Conservation (phyloP, 768 basidiomycete species). For the Rhodotorula babjevae region DNA sequence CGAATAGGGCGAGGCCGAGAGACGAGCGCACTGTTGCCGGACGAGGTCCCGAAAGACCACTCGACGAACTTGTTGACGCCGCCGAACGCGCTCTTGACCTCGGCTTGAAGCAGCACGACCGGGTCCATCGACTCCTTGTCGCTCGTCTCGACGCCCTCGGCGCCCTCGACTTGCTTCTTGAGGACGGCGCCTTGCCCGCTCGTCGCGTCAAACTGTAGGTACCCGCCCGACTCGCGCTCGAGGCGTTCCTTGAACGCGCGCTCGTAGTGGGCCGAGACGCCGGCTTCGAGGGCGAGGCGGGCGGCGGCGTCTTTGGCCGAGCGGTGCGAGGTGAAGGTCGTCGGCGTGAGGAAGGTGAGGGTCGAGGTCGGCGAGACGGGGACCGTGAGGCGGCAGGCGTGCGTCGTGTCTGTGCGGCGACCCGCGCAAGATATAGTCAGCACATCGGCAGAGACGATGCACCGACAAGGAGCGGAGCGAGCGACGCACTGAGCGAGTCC, state of each 20-base stretch:
- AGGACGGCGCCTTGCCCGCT: background rate
- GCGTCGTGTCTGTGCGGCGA: background rate
- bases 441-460: background rate
- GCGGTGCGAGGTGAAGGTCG: background rate
- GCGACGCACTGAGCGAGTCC: constrained; percentile 16
- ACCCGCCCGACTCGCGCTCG: constrained; percentile 1
- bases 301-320: constrained; percentile 12
- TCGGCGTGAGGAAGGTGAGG: background rate
- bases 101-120: background rate
- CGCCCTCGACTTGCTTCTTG: background rate
- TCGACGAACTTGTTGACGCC: background rate
- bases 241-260: constrained; percentile 7
- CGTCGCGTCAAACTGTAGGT: background rate
- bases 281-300: constrained; percentile 11
- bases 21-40: background rate
- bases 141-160: no score
- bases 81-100: constrained; percentile 2
- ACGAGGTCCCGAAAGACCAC: background rate
- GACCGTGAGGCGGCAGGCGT: constrained; percentile 16
- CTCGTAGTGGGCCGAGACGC: background rate
- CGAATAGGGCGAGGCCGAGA: background rate
- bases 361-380: background rate
- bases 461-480: background rate
- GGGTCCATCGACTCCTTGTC: background rate
- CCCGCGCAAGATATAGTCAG: background rate